Conservation (phyloP, 164 flowering plant species). For the Tetracentron sinense region DNA sequence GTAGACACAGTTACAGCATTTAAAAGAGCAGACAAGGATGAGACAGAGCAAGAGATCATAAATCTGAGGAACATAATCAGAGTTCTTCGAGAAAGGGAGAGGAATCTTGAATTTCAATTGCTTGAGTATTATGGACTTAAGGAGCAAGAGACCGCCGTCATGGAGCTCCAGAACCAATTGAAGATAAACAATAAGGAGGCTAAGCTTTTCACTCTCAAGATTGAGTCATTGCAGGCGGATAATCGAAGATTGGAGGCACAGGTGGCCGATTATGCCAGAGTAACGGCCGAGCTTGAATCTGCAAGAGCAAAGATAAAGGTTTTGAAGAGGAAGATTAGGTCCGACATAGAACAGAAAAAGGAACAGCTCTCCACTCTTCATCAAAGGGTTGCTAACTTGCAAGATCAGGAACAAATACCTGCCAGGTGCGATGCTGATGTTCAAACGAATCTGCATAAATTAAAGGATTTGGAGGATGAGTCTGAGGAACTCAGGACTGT, state of each 20-base stretch:
- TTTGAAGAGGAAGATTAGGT: conserved; percentile 59
- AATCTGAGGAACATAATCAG: conserved; percentile 43
- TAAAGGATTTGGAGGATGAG: conserved; percentile 50
- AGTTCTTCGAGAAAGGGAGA: conserved; percentile 71
- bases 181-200: conserved; percentile 63
- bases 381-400: conserved; percentile 51
- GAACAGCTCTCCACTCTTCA: conserved; percentile 58
- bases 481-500: conserved; percentile 37
- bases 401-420: conserved; percentile 41
- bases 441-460: conserved; percentile 31
- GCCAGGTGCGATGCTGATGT: conserved; percentile 20
- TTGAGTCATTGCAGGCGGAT: conserved; percentile 76
- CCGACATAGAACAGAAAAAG: conserved; percentile 54
- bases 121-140: conserved; percentile 88
- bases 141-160: conserved; percentile 69
- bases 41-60: conserved; percentile 58
- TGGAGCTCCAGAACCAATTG: conserved; percentile 76
- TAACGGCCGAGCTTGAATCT: conserved; percentile 63
- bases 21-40: conserved; percentile 24
- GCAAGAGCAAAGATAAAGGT: conserved; percentile 55
- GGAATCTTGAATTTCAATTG: conserved; percentile 60
- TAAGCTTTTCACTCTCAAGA: conserved; percentile 59
- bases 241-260: conserved; percentile 62
- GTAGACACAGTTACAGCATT: conserved; percentile 23
- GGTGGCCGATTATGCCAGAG: conserved; percentile 50